Evolutionary conservation across 2,329 filamentous ascomycete species (phyloP), one percentile per base, ranked within the genome.

Genomic region (Cephalotrichum gorgonifer): DNA sequence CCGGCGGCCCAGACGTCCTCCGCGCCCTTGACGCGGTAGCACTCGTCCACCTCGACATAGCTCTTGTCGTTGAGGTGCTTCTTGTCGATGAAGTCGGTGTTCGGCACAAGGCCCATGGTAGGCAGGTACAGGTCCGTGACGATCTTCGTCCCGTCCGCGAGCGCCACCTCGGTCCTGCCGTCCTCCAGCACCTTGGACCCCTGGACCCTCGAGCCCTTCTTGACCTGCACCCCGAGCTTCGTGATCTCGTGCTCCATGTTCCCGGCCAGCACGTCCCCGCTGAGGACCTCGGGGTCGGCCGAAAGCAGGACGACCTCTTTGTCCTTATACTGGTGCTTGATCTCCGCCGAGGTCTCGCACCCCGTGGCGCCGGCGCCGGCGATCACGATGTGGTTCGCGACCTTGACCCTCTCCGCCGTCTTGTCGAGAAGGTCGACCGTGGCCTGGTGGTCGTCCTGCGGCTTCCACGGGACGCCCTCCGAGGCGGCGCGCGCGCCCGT

Each of bases 331-430:
- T 71, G 72, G 59, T 65, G 72, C 44, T 66, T 70, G 25, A 81
- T 67, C 65, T 81, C 78, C 38, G 69, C 75, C 2, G 74, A 72
- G 4, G 70, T 59, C 62, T 81, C 78, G 48, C 77, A 67, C 48
- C 78, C 78, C 2, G 78, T 81, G 43, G 71, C 55, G 35, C 78
- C 78, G 1, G 69, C 76, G 45, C 78, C 78, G 3, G 68, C 77
- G n/a, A 81, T 63, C 50, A 79, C 68, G 56, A 81, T 71, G 59
- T 73, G 71, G 52, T 63, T 63, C 4, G 78, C 77, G 2, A 62
- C 61, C 33, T 57, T 55, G 49, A 79, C 66, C 45, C 63, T 62
- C 8, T 64, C 61, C 39, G 68, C 64, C 2, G 68, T 70, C 14
- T 55, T 44, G 47, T 67, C 62, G n/a, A 81, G 61, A 39, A 61